A percentile compares a stretch with the other conserved stretches of the same genome.
Evolutionary conservation across 148 eudicot genomes (phyloP).

Genomic region (Polygonum aviculare): DNA sequence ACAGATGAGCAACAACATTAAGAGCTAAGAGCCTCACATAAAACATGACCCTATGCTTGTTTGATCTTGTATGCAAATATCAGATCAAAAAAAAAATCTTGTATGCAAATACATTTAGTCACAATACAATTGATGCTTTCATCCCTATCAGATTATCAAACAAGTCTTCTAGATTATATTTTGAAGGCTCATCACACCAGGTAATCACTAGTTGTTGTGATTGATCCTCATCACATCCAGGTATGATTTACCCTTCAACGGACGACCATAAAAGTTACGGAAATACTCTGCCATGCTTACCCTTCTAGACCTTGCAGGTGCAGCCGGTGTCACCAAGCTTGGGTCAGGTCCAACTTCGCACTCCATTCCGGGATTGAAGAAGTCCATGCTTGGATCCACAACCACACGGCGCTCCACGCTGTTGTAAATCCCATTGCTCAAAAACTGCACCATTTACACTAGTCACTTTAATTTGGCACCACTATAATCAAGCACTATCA

Average conservation of each 20-base stretch:
- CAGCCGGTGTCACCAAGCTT: conserved; percentile 10
- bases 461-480: too few relatives aligned
- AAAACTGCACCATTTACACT: conserved; percentile 11
- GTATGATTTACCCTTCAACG: conserved; percentile 20
- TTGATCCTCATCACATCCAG: conserved; percentile 12
- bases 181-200: too few relatives aligned
- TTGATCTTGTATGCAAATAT: too few relatives aligned
- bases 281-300: conserved; percentile 9
- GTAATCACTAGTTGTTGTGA: not conserved
- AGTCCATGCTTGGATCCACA: conserved; percentile 20
- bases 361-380: conserved; percentile 14
- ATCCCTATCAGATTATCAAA: too few relatives aligned
- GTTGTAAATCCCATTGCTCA: conserved; percentile 25
- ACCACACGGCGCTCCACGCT: conserved; percentile 29
- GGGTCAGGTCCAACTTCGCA: conserved; percentile 17
- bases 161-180: too few relatives aligned
- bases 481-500: too few relatives aligned
- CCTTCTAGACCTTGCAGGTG: conserved; percentile 17
- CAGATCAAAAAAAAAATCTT: too few relatives aligned
- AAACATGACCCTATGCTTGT: too few relatives aligned
- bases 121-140: too few relatives aligned
- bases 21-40: too few relatives aligned
- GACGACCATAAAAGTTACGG: conserved; percentile 11
- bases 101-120: too few relatives aligned
- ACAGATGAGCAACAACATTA: too few relatives aligned